phyloP scores from a whole-genome alignment of 1,284 basidiomycete species.

The Ustilago cynodontis region DNA sequence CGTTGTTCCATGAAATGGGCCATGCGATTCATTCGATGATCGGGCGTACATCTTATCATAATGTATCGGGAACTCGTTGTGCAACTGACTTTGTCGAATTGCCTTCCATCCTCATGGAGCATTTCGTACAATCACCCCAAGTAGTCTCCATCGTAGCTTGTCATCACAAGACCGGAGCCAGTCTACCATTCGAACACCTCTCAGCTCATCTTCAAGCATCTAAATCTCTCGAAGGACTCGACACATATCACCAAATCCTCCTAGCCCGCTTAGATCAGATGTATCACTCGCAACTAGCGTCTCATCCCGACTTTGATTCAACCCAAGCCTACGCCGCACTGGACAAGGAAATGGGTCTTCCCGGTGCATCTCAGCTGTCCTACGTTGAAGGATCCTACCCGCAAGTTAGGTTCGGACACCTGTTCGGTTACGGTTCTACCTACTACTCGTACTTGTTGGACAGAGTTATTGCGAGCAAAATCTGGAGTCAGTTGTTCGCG shows the following conservation, averaged over 20 bases:
- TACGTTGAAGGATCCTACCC: slow-evolving; percentile 68
- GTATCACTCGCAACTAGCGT: slow-evolving; percentile 79
- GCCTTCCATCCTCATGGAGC: slow-evolving; percentile 98
- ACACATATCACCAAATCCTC: slow-evolving; percentile 91
- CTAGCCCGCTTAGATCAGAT: slow-evolving; percentile 89
- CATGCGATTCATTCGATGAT: slow-evolving; percentile 99
- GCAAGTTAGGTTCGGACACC: slow-evolving; percentile 94
- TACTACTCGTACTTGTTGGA: slow-evolving; percentile 99
- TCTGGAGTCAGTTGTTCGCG: slow-evolving; percentile 84
- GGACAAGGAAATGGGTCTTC: slow-evolving; percentile 43
- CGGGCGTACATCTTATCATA: slow-evolving; percentile 95
- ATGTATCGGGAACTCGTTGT: slow-evolving; percentile 97
- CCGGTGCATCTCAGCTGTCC: slow-evolving; percentile 24
- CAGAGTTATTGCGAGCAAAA: slow-evolving; percentile 89
- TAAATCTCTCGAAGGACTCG: slow-evolving; percentile 71
- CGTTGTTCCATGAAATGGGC: slow-evolving; percentile 98
- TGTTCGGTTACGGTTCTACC: slow-evolving; percentile 95
- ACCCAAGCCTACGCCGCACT: slow-evolving; percentile 74
- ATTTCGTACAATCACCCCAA: slow-evolving; percentile 84
- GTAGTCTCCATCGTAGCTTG: slow-evolving; percentile 83
- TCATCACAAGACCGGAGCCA: slow-evolving; percentile 76
- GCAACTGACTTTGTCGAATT: slow-evolving; percentile 98
- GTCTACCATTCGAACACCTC: slow-evolving; percentile 78
- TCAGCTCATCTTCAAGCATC: slow-evolving; percentile 59
- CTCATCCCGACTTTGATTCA: slow-evolving; percentile 73